Percentiles rank a stretch among this genome's conserved stretches.
phyloP scores from a whole-genome alignment of 306 rosid genomes.

The Fragaria vesca region DNA sequence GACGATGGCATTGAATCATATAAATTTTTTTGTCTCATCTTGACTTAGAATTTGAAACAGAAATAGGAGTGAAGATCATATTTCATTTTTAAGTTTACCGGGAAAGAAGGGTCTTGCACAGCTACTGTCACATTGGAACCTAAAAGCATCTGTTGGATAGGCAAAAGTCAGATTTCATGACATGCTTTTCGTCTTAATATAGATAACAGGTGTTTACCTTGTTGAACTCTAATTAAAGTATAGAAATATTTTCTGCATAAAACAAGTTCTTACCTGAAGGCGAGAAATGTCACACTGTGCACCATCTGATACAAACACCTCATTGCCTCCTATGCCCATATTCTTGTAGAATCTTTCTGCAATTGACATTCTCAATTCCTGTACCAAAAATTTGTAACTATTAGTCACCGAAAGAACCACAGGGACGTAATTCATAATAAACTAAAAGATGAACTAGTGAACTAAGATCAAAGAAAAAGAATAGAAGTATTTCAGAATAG shows the following conservation, averaged over 20 bases:
- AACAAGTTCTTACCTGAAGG: constrained; percentile 38
- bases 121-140: constrained; percentile 50
- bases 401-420: neutral
- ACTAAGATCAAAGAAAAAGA: neutral
- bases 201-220: neutral
- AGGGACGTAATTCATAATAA: neutral
- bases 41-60: neutral
- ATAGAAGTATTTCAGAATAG: neutral
- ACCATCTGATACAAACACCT: constrained; percentile 65
- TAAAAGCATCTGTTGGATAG: constrained; percentile 43
- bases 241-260: neutral
- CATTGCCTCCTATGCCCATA: constrained; percentile 39
- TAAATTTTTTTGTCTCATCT: neutral
- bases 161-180: neutral
- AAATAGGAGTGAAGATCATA: neutral
- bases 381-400: neutral
- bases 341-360: constrained; percentile 45
- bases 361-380: constrained; percentile 50
- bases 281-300: constrained; percentile 73
- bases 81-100: constrained; percentile 34
- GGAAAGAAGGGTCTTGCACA: constrained; percentile 66
- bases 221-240: neutral
- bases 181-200: neutral
- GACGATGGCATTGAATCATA: neutral
- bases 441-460: neutral